Evolutionary conservation across 1,139 yeast species (phyloP), one percentile per base, ranked within the genome.

Genomic region (Spathaspora sp.): DNA sequence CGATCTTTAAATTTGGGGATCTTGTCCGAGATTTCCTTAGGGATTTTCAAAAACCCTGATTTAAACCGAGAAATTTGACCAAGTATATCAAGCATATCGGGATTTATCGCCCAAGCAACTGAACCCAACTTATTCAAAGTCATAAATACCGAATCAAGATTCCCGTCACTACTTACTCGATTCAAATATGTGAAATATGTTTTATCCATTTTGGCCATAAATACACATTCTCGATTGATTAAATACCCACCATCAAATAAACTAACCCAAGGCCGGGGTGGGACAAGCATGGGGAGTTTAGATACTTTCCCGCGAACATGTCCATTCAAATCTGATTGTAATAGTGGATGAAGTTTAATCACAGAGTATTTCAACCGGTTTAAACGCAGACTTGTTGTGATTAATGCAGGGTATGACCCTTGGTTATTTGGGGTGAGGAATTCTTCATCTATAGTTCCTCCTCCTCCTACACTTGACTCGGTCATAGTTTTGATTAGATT

Each of bases 201-300:
- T 0, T 47, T 40, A 24, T 65, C 66, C 2, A 48, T 49, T 1
- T 66, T 55, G 13, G 57, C 51, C 2, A 73, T 57, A 9, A 74
- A 50, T 0, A 66, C 62, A 41, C 38, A 34, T 5, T 34, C 63
- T 16, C 60, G 46, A 39, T 61, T 57, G 9, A 54, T 54, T 24
- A 72, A 53, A 48, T 58, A 73, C 0, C 78, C 80, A 1, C 80
- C 80, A 15, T 53, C 51, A 1, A 41, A 48, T 0, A 75, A 72
- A 6, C 63, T 49, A 0, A 51, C 52, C 79, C 79, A 74, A 4
- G 59, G 60, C 45, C 60, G 59, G 0, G 80, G 78, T 2, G 74
- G 71, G 36, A 58, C 54, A 10, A 74, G 43, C 76, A 74, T 70
- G 0, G 80, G 80, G 3, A 73, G 52, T 39, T 46, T 56, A 4